Base-by-base conservation (phyloP, 345 rosid species). In the Psidium friedrichsthalianum region DNA sequence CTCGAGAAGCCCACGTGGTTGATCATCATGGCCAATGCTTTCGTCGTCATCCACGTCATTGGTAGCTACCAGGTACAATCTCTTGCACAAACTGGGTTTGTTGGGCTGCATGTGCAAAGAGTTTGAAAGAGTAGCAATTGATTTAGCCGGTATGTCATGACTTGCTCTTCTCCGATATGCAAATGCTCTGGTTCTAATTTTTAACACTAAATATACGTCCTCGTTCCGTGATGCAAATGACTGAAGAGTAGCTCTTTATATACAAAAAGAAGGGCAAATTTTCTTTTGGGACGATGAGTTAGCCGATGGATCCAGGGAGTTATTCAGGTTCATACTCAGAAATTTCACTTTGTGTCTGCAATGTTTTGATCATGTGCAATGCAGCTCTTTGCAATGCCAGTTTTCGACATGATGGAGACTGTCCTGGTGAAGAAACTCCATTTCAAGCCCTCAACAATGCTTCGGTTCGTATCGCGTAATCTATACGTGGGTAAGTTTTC, bases 21-120 rank as follows among this genome's bases (percentile, higher is more conserved):
- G 22, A 93, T 94, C 10, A 91, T 89, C 0, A 10, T 81, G 6
- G 98, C 98, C 0, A 95, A 95, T 78, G 54, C 90, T 51, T 94
- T 95, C 51, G 95, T 95, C 8, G 93, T 95, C 52, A 47, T 95
- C 56, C 98, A 95, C 56, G 98, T 94, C 25, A 91, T 93, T 16
- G 96, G 98, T 54, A 94, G 98, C 88, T 95, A 94, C 84, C 98
- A 95, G 96, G 98, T 94, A 56, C 47, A 14, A 85, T 69, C 59
- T 69, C 80, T n/a, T 27, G 32, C 47, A 7, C 54, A 15, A n/a
- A 82, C 47, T 0, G 16, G 16, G 14, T 24, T 81, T 49, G 54
- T 24, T 24, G 49, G 12, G 51, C 16, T 81, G 52, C 83, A 13
- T 24, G 56, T 25, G 52, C 52, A 49, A 25, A 81, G 22, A 81